Base-by-base conservation (phyloP, 2,329 filamentous ascomycete species). In the Exophiala lecanii-corni region DNA sequence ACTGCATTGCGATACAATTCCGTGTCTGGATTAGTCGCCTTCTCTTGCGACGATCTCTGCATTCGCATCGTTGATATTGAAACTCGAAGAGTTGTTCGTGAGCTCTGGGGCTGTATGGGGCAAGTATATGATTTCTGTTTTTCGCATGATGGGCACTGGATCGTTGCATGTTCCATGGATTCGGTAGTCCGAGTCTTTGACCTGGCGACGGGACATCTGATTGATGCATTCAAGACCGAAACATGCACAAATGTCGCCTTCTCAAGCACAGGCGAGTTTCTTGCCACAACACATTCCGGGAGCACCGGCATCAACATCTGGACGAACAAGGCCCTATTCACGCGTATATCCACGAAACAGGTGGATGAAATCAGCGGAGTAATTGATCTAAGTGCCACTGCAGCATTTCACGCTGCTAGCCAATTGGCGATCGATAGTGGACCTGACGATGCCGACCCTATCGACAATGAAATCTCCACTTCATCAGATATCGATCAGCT, bases 321-420 rank as follows among this genome's bases (percentile, higher is more conserved):
- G 91, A 96, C 87, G 16, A 98, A 98, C 66, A 86, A 86, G 59
- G 84, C 85, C 0, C 72, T 97, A 1, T 98, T 95, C 71, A 86
- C 82, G 43, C 89, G 95, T 56, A 81, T 95, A 0, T 83, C 89
- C 0, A 94, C 89, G 1, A 76, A 84, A 15, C 86, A 92, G 56
- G 85, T 98, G 45, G 82, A 84, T 3, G 87, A 94, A 51, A 75
- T 79, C 41, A 81, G 87, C 35, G 79, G 94, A 32, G 68, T 79
- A 9, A 75, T 88, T 13, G 67, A 74, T 4, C 76, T 75, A 2
- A 55, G 53, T 20, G 42, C 50, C 7, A 89, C 85, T 0, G 79
- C 79, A 3, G 84, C 82, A 30, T 87, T 86, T 19, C 74, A 81
- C 38, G 82, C 81, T 6, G 64, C 92, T 12, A 69, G 96, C 39